Conservation (phyloP, 768 basidiomycete genomes). For the Porpolomopsis calyptriformis region DNA sequence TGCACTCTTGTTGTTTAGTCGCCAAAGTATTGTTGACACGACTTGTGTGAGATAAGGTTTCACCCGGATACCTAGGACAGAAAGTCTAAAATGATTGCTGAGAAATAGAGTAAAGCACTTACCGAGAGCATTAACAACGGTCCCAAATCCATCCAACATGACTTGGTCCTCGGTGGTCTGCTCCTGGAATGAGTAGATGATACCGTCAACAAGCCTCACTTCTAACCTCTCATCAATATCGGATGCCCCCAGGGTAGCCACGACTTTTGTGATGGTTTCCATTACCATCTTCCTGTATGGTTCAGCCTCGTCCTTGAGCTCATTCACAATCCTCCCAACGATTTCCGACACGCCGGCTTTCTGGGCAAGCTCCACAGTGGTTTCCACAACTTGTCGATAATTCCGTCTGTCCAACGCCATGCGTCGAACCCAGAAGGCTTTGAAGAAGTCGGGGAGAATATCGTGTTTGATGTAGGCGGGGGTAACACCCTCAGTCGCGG, state of each 20-base stretch:
- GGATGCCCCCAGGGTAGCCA: constrained; percentile 88
- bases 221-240: constrained; percentile 96
- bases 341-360: constrained; percentile 97
- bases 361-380: constrained; percentile 95
- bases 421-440: constrained; percentile 94
- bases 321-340: constrained; percentile 79
- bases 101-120: not conserved
- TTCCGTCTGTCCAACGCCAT: constrained; percentile 97
- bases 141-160: constrained; percentile 98
- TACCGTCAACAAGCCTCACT: constrained; percentile 89
- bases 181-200: constrained; percentile 99
- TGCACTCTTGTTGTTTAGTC: constrained; percentile 97
- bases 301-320: constrained; percentile 84
- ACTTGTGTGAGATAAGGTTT: constrained; percentile 99
- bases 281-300: constrained; percentile 99
- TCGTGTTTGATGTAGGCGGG: constrained; percentile 94
- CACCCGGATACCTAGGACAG: constrained; percentile 54
- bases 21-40: constrained; percentile 98
- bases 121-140: constrained; percentile 92
- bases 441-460: constrained; percentile 98
- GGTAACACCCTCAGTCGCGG: constrained; percentile 96
- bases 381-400: constrained; percentile 96
- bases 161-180: constrained; percentile 98
- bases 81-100: not conserved
- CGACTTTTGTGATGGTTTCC: constrained; percentile 98